phyloP scores from a whole-genome alignment of 805 yeast genomes.

The Cyberlindnera galapagoensis region DNA sequence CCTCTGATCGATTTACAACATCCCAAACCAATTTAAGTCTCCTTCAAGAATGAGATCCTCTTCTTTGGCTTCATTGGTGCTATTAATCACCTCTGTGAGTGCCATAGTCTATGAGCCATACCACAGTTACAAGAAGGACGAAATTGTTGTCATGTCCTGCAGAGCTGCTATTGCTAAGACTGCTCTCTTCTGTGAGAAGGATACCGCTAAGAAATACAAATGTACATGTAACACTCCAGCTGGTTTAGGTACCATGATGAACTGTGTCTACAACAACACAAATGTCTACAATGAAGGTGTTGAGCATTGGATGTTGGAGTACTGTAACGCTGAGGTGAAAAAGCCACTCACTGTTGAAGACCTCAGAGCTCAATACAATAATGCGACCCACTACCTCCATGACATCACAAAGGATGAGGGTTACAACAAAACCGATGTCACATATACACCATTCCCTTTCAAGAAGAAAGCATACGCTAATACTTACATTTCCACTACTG shows the following conservation, averaged over 20 bases:
- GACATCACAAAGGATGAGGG: conserved; percentile 26
- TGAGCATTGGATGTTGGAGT: conserved; percentile 21
- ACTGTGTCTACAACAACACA: conserved; percentile 23
- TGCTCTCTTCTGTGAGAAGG: conserved; percentile 21
- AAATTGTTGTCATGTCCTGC: conserved; percentile 20
- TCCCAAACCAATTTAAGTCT: too few relatives aligned
- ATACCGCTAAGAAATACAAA: conserved; percentile 15
- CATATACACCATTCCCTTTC: conserved; percentile 32
- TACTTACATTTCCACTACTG: conserved; percentile 20
- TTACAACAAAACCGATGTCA: conserved; percentile 29
- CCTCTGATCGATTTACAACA: too few relatives aligned
- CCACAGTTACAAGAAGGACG: conserved; percentile 14
- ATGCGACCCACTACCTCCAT: conserved; percentile 38
- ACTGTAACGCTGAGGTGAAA: conserved; percentile 20
- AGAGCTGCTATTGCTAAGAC: conserved; percentile 19
- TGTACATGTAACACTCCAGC: conserved; percentile 24
- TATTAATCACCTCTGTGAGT: not conserved
- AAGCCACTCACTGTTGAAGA: conserved; percentile 27
- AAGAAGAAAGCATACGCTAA: conserved; percentile 21
- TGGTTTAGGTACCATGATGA: conserved; percentile 26
- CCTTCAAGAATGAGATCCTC: too few relatives aligned
- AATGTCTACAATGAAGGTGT: conserved; percentile 7
- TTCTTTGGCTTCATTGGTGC: too few relatives aligned
- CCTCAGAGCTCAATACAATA: conserved; percentile 32
- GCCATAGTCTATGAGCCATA: conserved; percentile 5